Evolutionary conservation across 78 protist genomes (phyloP).

Genomic region (Tieghemostelium lacteum): DNA sequence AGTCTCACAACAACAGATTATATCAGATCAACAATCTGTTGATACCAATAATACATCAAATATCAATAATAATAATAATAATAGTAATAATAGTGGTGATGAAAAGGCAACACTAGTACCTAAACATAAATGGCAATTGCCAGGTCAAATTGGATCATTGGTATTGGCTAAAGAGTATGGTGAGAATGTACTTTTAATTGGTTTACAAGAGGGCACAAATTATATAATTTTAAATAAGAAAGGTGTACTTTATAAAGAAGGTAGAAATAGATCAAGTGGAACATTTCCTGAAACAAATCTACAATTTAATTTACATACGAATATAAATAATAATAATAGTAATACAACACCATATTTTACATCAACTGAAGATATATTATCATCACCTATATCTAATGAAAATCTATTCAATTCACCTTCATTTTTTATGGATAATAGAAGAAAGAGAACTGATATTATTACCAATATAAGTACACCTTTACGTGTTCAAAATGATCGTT

Average conservation of each 20-base stretch:
- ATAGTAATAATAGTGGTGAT: not conserved
- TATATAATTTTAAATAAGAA: slow-evolving; percentile 46
- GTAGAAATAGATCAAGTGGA: not conserved
- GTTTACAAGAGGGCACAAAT: slow-evolving; percentile 67
- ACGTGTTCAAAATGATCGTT: not conserved
- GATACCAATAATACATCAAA: not conserved
- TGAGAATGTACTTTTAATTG: slow-evolving; percentile 43
- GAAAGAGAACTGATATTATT: slow-evolving; percentile 51
- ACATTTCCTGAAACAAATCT: not conserved
- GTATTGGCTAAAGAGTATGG: slow-evolving; percentile 65
- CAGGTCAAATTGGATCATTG: slow-evolving; percentile 61
- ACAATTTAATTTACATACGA: too few species aligned
- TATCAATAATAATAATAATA: not conserved
- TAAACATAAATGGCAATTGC: slow-evolving; percentile 72
- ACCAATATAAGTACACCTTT: slow-evolving; percentile 59
- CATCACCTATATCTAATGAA: not conserved
- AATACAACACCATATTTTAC: not conserved
- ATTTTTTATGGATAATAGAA: not conserved
- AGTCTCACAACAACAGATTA: not conserved
- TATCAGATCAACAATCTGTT: not conserved
- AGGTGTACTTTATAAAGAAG: slow-evolving; percentile 51
- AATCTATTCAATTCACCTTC: not conserved
- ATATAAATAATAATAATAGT: not conserved
- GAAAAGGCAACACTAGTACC: not conserved
- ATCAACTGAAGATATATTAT: not conserved